Evolutionary conservation across 1,284 basidiomycete species (phyloP), one percentile per base, ranked within the genome.

Genomic region (Ustilago curta): DNA sequence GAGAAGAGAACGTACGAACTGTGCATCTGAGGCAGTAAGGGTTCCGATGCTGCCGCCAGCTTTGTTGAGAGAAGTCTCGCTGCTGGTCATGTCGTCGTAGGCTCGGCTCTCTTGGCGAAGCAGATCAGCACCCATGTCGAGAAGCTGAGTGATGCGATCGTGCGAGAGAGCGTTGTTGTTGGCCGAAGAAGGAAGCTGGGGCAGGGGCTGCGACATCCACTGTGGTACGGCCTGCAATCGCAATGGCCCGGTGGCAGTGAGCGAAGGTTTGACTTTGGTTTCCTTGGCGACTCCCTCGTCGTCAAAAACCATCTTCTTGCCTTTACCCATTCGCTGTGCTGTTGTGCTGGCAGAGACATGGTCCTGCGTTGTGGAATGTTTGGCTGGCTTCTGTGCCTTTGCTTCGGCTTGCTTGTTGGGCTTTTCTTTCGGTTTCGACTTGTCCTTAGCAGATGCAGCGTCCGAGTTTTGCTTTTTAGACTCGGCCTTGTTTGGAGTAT

Each of bases 1-100:
- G 12, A 84, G 70, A 14, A 84, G 73, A 16, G 81, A 79, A 35
- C 77, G 72, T 8, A 83, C 82, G 66, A 84, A 84, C n/a, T 78
- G 77, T 9, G 82, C 79, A 43, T 84, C 83, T 2, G 79, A 80
- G 9, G 79, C 61, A 39, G 74, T 76, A 21, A 84, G 61, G 3
- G 79, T 75, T 27, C 82, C 82, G 40, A 83, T 65, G 49, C 74
- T 74, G 32, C 63, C 66, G 44, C 64, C 79, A 18, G 66, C 76
- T 32, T 56, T 70, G 49, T 65, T 69, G 47, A 77, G 68, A 14
- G 77, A 71, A 3, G 68, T 66, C 50, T 81, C 82, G 57, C 74
- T 75, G 59, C 73, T 77, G 32, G 75, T 78, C 27, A 83, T 61
- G 8, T 75, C 59, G 37, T 69, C 64, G 64, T 83, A 84, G 7